These are phyloP conservation scores for Sordaria brevicollis DNA, from an alignment of 495 filamentous ascomycete genomes.

Conservation along the genomic window DNA sequence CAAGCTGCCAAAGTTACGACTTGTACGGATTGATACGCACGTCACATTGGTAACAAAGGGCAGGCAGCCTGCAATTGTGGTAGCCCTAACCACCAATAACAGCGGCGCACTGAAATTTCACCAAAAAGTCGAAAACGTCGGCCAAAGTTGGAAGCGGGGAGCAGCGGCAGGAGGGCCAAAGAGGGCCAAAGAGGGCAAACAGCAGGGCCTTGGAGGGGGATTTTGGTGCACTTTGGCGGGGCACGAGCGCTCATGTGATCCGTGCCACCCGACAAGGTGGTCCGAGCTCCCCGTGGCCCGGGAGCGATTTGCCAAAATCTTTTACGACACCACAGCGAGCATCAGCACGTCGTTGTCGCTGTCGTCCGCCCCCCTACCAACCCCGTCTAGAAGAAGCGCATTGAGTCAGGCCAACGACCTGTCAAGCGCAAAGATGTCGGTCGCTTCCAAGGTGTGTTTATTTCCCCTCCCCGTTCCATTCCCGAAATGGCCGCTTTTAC, in stretches of 20 bases:
- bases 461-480: neutral
- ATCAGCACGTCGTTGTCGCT: constrained; percentile 1
- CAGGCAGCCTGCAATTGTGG: neutral
- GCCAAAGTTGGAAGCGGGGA: neutral
- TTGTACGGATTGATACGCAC: neutral
- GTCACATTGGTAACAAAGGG: neutral
- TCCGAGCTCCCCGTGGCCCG: neutral
- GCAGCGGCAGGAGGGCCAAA: neutral
- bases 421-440: constrained; percentile 46
- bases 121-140: neutral
- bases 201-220: neutral
- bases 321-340: neutral
- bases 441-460: constrained; percentile 49
- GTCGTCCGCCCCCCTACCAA: neutral
- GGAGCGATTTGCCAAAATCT: neutral
- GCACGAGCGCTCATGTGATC: neutral
- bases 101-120: neutral
- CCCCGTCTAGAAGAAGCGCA: neutral
- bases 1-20: neutral
- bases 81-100: neutral
- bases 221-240: neutral
- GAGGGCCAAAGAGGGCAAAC: too few relatives aligned
- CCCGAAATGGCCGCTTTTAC: neutral
- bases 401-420: neutral
- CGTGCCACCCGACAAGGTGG: neutral